Evolutionary conservation across 2,329 filamentous ascomycete species (phyloP).

Genomic region (Colletotrichum lupini): DNA sequence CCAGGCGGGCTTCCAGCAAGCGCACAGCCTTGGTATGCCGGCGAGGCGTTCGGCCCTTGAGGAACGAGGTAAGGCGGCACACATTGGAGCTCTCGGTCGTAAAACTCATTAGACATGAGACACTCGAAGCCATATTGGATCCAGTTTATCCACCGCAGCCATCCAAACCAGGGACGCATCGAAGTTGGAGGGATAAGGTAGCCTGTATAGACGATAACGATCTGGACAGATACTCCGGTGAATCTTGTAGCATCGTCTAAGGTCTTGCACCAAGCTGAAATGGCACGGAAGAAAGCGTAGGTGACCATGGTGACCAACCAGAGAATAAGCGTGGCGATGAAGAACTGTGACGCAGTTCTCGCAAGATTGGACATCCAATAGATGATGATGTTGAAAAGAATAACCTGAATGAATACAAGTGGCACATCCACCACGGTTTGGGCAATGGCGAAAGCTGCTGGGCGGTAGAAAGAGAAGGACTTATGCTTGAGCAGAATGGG

Average conservation of each 20-base stretch:
- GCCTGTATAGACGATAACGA: constrained; percentile 43
- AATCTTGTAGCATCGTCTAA: constrained; percentile 55
- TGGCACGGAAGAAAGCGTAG: constrained; percentile 63
- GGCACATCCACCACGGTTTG: constrained; percentile 58
- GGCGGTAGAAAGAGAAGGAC: constrained; percentile 75
- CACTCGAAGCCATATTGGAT: constrained; percentile 72
- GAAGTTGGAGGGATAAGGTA: constrained; percentile 65
- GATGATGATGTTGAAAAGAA: constrained; percentile 69
- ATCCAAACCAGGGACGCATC: constrained; percentile 58
- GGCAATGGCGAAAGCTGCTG: constrained; percentile 63
- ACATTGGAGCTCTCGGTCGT: constrained; percentile 64
- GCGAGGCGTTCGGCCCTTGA: constrained; percentile 53
- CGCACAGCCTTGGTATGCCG: constrained; percentile 69
- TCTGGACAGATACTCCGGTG: constrained; percentile 43
- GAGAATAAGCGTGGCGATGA: constrained; percentile 67
- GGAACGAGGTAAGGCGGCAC: constrained; percentile 66
- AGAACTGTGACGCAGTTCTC: constrained; percentile 69
- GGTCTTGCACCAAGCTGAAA: constrained; percentile 60
- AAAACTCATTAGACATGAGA: constrained; percentile 73
- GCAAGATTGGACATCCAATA: constrained; percentile 70
- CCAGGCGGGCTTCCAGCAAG: constrained; percentile 67
- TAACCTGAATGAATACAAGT: constrained; percentile 66
- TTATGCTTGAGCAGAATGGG: constrained; percentile 78
- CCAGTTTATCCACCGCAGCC: constrained; percentile 67
- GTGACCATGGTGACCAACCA: constrained; percentile 65